Base-by-base conservation (phyloP, 805 yeast genomes). In the Kockiozyma suomiensis region DNA sequence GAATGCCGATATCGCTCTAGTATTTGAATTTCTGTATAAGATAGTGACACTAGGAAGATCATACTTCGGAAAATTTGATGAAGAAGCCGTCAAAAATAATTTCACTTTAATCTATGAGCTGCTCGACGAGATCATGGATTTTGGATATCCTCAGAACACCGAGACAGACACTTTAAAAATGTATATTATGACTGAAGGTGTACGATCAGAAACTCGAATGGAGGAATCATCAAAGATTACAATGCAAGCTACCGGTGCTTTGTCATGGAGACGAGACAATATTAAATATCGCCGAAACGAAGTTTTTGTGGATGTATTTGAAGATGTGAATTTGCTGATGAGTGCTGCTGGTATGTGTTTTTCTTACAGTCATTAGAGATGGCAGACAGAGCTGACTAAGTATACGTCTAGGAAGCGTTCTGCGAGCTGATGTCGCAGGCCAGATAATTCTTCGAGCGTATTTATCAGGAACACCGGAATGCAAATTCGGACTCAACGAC, bases 281-380 rank as follows among this genome's bases (percentile, higher is more conserved):
- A 80, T 90, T 69, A 86, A 85, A 73, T 87, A 92, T 72, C 82
- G 93, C 60, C 83, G 88, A 64, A 90, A 92, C 72, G 94, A 90
- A 74, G 85, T 90, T 15, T 85, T 81, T 66, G 75, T 92, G 55
- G 87, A 87, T 66, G 88, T 92, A 2, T 79, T 82, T 53, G 98
- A 92, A 72, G 83, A 84, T 59, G 80, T 92, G 56, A 87, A 84
- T 68, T 81, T 89, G 38, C 76, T 91, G 56, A 82, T 90, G 71
- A 82, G 86, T 6, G 78, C 85, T 6, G 81, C 82, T 56, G 88
- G 90, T 1, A 48, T 23, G 38, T 17, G 4, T 23, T 13, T n/a
- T 19, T 35, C 13, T 4, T 2, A 7, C 3, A 26, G 17, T 38
- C 3, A 30, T 12, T n/a, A n/a, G n/a, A n/a, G n/a, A n/a, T n/a